Base-by-base conservation (phyloP, 148 eudicot species). In the Salicornia ramosissima region DNA sequence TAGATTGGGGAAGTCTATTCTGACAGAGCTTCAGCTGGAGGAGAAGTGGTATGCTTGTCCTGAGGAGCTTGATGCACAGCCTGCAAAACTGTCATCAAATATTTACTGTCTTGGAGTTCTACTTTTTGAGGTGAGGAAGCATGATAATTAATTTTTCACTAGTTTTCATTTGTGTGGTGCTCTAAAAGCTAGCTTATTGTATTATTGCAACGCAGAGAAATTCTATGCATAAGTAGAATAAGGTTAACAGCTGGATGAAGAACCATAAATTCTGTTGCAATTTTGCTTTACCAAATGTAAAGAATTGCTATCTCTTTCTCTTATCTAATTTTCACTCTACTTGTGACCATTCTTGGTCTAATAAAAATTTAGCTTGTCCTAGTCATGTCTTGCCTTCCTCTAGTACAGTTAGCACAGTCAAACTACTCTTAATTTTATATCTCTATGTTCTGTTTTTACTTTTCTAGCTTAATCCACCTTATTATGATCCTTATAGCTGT, bases 121-220 rank as follows among this genome's bases (percentile, higher is more conserved):
- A 25, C 79, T 85, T 72, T 87, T 87, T 83, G 92, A 87, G 92
- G 92, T 87, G 62, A 65, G 80, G 40, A 67, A 70, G 33, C 67
- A 70, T 19, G 21, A 34, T 46, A 29, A 25, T 14, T 24, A 58
- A n/a, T 67, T 15, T 47, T 10, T 50, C 26, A 30, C 9, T 47
- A 18, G 8, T 53, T 39, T 21, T 13, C 55, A 31, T 50, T 63
- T 69, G n/a, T 30, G 65, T 31, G 12, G 29, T 18, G 55, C 66
- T 49, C 36, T 28, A 3, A 54, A 54, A 24, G 16, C 7, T 54
- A 22, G 31, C 45, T 33, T n/a, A 13, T 26, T 64, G 29, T 19
- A 1, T 16, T 4, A 29, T 58, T 58, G 63, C 63, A 14, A 3
- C 18, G 16, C 40, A 30, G 10, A 30, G 40, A 29, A n/a, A n/a